phyloP scores from a whole-genome alignment of 2,329 filamentous ascomycete species.

The Pseudogymnoascus verrucosus region DNA sequence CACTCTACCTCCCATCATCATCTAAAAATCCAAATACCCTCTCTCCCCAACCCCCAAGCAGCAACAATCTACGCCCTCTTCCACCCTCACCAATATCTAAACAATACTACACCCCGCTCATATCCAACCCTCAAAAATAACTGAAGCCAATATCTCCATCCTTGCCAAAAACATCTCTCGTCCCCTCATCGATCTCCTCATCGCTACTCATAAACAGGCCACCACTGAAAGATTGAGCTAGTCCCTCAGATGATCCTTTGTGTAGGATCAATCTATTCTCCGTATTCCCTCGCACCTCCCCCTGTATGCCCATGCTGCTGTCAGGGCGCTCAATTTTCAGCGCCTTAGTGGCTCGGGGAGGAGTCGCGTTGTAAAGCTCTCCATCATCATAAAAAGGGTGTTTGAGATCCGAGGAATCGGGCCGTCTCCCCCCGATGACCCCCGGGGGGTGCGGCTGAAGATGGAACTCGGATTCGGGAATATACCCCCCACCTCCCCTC shows the following conservation, averaged over 20 bases:
- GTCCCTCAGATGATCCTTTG: neutral
- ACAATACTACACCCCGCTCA: neutral
- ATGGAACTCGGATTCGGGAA: neutral
- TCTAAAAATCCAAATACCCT: neutral
- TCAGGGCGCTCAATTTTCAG: neutral
- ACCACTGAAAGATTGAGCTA: neutral
- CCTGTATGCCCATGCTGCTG: too few relatives aligned
- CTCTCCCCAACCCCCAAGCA: neutral
- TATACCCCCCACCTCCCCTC: neutral
- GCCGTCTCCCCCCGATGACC: too few relatives aligned
- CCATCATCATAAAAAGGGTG: neutral
- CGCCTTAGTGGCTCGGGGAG: neutral
- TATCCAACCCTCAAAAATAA: neutral
- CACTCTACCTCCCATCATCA: neutral
- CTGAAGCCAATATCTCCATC: neutral
- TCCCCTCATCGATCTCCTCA: neutral
- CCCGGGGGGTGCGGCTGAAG: neutral
- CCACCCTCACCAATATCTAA: neutral
- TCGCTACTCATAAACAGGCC: neutral
- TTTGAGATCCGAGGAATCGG: neutral
- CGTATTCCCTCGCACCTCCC: neutral
- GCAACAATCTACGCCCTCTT: neutral
- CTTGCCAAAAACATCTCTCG: neutral
- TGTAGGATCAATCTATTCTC: neutral
- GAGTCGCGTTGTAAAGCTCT: neutral